A percentile compares a stretch with the other conserved stretches of the same genome.
phyloP scores from a whole-genome alignment of 306 rosid species.

The Mimosa bimucronata region DNA sequence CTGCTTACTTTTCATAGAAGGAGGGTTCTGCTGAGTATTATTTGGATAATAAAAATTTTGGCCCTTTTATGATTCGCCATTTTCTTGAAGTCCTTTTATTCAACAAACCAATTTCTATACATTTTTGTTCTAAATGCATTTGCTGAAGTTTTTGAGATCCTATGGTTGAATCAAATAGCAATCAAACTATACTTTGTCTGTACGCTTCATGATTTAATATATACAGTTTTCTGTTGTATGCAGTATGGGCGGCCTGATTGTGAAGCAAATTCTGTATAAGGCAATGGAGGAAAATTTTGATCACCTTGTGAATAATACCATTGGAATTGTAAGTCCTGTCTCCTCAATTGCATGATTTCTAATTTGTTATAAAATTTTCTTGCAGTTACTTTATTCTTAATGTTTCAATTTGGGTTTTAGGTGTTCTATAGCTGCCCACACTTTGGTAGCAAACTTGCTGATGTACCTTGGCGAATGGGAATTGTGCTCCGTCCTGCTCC shows the following conservation, averaged over 20 bases:
- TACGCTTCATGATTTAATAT: not conserved
- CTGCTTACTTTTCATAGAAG: too few relatives aligned
- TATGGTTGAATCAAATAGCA: not conserved
- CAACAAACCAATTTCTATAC: too few relatives aligned
- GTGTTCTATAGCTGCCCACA: conserved; percentile 99
- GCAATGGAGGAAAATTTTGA: conserved; percentile 71
- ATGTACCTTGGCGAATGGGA: conserved; percentile 99
- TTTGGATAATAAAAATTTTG: not conserved
- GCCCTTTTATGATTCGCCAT: not conserved
- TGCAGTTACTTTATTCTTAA: conserved; percentile 12
- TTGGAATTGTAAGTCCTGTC: conserved; percentile 72
- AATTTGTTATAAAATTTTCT: not conserved
- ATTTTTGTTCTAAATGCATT: not conserved
- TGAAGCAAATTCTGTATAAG: conserved; percentile 88
- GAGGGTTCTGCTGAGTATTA: too few relatives aligned
- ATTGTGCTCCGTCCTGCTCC: conserved; percentile 91
- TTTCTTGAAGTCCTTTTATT: too few relatives aligned
- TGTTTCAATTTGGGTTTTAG: conserved; percentile 47
- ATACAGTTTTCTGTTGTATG: conserved; percentile 31
- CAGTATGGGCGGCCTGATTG: conserved; percentile 98
- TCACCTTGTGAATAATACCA: conserved; percentile 81
- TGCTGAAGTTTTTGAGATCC: conserved; percentile 15
- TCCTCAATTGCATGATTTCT: conserved; percentile 29
- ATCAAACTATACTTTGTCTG: not conserved
- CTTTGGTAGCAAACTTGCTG: conserved; percentile 98